These are phyloP conservation scores for Entomortierella beljakovae DNA, from an alignment of 192 early-diverging fungal species.

Conservation along the genomic window DNA sequence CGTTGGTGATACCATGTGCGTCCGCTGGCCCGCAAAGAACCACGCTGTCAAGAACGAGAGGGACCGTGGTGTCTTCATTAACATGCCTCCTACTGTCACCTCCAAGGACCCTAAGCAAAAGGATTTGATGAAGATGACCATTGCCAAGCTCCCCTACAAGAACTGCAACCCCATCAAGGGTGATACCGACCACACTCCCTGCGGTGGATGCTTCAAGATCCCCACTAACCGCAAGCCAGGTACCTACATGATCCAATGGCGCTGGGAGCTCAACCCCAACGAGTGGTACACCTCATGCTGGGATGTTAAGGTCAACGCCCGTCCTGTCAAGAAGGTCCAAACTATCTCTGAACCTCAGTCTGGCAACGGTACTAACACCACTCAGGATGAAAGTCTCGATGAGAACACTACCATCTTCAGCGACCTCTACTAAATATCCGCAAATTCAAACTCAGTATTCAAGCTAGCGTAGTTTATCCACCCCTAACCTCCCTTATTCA, in stretches of 20 bases:
- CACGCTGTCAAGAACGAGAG: slow-evolving; percentile 27
- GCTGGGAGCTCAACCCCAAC: slow-evolving; percentile 44
- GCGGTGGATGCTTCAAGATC: slow-evolving; percentile 41
- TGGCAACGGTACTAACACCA: background rate
- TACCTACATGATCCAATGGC: slow-evolving; percentile 49
- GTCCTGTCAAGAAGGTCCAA: background rate
- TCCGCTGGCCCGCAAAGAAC: slow-evolving; percentile 55
- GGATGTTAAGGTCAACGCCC: slow-evolving; percentile 27
- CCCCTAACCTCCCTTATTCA: background rate
- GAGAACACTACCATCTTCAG: too few relatives aligned
- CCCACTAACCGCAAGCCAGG: slow-evolving; percentile 14
- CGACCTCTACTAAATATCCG: too few relatives aligned
- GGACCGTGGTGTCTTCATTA: slow-evolving; percentile 36
- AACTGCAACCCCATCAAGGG: slow-evolving; percentile 31
- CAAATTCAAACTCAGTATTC: too few relatives aligned
- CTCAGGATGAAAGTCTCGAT: background rate
- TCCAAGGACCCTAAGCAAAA: slow-evolving; percentile 35
- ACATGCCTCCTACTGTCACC: slow-evolving; percentile 21
- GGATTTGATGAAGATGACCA: slow-evolving; percentile 10
- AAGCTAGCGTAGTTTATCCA: too few relatives aligned
- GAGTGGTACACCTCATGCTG: slow-evolving; percentile 54
- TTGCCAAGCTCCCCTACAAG: slow-evolving; percentile 50
- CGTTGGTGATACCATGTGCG: slow-evolving; percentile 28
- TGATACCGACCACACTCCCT: slow-evolving; percentile 39
- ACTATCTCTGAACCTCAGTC: background rate